Base-by-base conservation (phyloP, 2,329 filamentous ascomycete genomes). In the Pseudocercospora macadamiae region DNA sequence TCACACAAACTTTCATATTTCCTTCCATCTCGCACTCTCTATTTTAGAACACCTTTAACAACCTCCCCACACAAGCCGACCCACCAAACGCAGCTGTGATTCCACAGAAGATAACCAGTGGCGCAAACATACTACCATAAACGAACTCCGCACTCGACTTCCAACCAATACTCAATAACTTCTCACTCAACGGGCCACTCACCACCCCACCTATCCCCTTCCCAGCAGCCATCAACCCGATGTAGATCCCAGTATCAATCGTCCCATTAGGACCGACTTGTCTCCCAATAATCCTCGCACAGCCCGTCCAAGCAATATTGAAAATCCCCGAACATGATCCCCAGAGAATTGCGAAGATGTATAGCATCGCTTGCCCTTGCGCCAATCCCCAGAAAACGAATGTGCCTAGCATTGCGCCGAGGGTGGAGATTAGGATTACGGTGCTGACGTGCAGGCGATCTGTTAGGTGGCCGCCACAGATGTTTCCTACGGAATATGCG, bases 201-300 rank as follows among this genome's bases (percentile, higher is more conserved):
- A 78, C 75, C 8, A 84, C 70, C 66, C 79, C 80, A 3, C 82
- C 81, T 18, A 83, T 74, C 0, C 82, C 82, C 44, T 80, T 79
- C 0, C 81, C 81, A 7, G 77, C 77, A 8, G 76, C 76, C 54
- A 83, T 70, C 12, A 78, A 73, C 0, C 76, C 77, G 57, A 83
- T 80, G 1, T 82, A 74, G 61, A 83, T 77, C 0, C 79, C 77
- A 3, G 77, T 71, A 42, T 83, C 81, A 0, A 76, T 71, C 4
- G 57, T 62, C 1, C 65, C 59, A 19, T 60, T 54, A 6, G 48
- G 42, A 26, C 61, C 53, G 4, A 21, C 9, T 12, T 56, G 53
- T 21, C 60, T 59, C 16, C 36, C 36, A 21, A 71, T 53, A 2
- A 68, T 67, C n/a, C 59, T 57, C 1, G 64, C 66, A 18, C 64